Evolutionary conservation across 1,139 yeast species (phyloP), one percentile per base, ranked within the genome.

Genomic region (Lodderomyces margitis): DNA sequence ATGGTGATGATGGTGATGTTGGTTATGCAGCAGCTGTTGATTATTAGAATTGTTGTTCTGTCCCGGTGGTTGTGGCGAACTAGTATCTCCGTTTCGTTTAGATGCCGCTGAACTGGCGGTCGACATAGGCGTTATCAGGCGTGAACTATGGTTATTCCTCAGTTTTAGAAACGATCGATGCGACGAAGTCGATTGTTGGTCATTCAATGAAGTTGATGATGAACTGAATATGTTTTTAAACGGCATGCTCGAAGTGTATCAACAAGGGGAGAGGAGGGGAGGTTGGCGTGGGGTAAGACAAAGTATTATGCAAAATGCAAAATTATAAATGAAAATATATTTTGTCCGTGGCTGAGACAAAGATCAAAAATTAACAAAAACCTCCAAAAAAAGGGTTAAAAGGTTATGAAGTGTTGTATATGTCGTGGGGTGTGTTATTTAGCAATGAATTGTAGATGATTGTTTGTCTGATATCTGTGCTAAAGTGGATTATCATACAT

Each of bases 151-250:
- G 36, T 44, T 42, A 16, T 37, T 40, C 27, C 8, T 11, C 8
- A 39, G 32, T 30, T 38, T 47, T 25, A 48, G 39, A n/a, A 47
- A 30, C 5, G 52, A 43, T 28, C 49, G 34, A 34, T 42, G 46
- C 6, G 47, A 37, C 12, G 45, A 14, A 2, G 45, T 16, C 9
- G 38, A 36, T 16, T 36, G 25, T 11, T 40, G 44, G 20, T 41
- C 43, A 20, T 45, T 44, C 21, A 43, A 43, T 6, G 46, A 30
- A 12, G 49, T 31, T 6, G 44, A 42, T 10, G 46, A 39, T 6
- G 49, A 45, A 32, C 36, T 37, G 27, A 47, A 47, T 28, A 47
- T 16, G 21, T 35, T 44, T 27, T 46, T 48, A 25, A 47, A 42
- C 21, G 48, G 40, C 48, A 45, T 45, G 14, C 11, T 20, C 11